Base-by-base conservation (phyloP, 371 early-diverging fungal genomes). In the Mycotypha africana region DNA sequence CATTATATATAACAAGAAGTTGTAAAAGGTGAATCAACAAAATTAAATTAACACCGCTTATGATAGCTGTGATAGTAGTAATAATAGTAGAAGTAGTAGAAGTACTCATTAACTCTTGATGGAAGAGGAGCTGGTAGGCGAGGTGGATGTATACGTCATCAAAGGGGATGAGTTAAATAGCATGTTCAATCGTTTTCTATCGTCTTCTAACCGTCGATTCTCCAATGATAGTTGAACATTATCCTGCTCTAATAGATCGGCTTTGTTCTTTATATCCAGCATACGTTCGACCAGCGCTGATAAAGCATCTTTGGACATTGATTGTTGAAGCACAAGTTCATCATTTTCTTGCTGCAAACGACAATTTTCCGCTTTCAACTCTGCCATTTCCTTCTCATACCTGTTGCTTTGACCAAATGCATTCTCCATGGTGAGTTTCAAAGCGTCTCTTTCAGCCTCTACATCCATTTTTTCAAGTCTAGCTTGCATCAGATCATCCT, bases 401-500 rank as follows among this genome's bases (percentile, higher is more conserved):
- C 47, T 55, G 0, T 44, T 41, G 16, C 43, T 43, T 10, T 50
- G 49, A n/a, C n/a, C n/a, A 25, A 47, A 36, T 5, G 41, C 38
- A 37, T 48, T 53, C 28, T 46, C 48, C 46, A 67, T 56, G 4
- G 62, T 62, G 47, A 62, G 49, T 22, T 62, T 64, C 33, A 74
- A 36, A 8, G 60, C 56, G 38, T 74, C 70, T 22, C 70, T 30
- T 42, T 74, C 75, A 2, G 64, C 62, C 45, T 70, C 70, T 3
- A 68, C 56, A 37, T 82, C 79, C 70, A 79, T 76, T 54, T 80
- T 79, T 23, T 76, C 79, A 66, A 82, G 60, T 39, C 70, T 61
- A 3, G 70, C 57, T n/a, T 66, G 58, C 37, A 77, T 67, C 14
- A 79, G 54, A 22, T 72, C 71, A 41, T 80, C 77, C n/a, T 78